A percentile compares a stretch with the other conserved stretches of the same genome.
Conservation (phyloP, 352 stramenopile genomes). For the Thraustochytrium striatum region DNA sequence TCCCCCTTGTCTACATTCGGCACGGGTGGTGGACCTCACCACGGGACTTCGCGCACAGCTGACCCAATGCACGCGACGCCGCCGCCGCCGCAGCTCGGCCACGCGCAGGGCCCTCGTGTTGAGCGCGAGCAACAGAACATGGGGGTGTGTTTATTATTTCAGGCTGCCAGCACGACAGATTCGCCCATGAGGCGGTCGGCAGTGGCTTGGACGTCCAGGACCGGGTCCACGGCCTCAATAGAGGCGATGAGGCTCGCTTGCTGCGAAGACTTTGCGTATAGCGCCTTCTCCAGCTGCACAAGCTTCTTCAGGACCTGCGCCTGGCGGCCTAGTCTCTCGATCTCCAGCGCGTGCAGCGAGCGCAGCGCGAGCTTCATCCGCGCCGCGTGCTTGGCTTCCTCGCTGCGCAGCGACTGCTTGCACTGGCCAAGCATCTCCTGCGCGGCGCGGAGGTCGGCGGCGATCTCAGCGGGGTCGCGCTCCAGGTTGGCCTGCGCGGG, state of each 20-base stretch:
- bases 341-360: conserved; percentile 10
- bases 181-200: neutral
- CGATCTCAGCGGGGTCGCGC: neutral
- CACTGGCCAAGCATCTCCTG: conserved; percentile 11
- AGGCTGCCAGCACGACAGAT: too few species aligned
- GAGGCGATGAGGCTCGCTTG: neutral
- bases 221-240: conserved; percentile 3
- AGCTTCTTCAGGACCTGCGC: neutral
- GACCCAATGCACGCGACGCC: too few species aligned
- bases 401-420: neutral
- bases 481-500: neutral
- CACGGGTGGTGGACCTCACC: too few species aligned
- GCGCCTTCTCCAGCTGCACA: neutral
- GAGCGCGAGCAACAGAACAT: too few species aligned
- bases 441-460: neutral
- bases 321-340: conserved; percentile 16
- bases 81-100: neutral
- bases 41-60: too few species aligned
- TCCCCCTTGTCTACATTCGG: too few species aligned
- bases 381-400: conserved; percentile 9
- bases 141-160: too few species aligned
- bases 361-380: conserved; percentile 38
- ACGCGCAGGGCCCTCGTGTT: too few species aligned
- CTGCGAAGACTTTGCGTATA: neutral
- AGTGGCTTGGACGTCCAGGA: conserved; percentile 25